These are phyloP conservation scores for Sparassis latifolia DNA, from an alignment of 1,284 basidiomycete genomes.

Conservation along the genomic window DNA sequence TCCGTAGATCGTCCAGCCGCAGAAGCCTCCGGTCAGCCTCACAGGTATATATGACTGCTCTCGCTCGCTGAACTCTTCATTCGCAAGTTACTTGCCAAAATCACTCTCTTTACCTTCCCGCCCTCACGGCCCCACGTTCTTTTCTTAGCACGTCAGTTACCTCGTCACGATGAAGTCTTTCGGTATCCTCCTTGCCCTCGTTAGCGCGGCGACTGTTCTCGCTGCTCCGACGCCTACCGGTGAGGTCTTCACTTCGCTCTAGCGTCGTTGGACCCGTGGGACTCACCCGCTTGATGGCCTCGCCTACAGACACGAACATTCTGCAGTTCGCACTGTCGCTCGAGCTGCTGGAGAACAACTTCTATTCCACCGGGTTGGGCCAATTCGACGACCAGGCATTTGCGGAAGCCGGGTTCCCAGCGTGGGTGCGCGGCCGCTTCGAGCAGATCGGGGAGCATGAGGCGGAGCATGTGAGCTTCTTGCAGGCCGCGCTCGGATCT, in stretches of 20 bases:
- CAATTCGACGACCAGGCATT: constrained; percentile 47
- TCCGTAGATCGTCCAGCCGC: no score
- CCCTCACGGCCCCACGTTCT: neutral
- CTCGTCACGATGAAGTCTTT: neutral
- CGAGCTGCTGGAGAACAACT: constrained; percentile 64
- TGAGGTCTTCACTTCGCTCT: neutral
- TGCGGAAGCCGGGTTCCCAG: constrained; percentile 41
- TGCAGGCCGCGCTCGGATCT: constrained; percentile 43
- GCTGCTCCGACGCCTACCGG: neutral
- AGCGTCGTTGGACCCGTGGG: neutral
- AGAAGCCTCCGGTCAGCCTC: no score
- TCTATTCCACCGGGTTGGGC: constrained; percentile 44
- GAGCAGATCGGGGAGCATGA: constrained; percentile 56
- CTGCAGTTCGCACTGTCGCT: constrained; percentile 61
- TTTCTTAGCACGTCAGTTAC: no score
- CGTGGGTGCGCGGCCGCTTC: constrained; percentile 48
- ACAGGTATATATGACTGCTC: no score
- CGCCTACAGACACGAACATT: constrained; percentile 29
- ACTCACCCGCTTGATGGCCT: no score
- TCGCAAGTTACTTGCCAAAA: no score
- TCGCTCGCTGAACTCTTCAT: no score
- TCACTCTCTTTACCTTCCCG: neutral
- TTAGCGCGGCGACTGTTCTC: neutral
- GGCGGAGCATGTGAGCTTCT: constrained; percentile 33
- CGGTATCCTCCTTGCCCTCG: neutral